Percentiles rank a stretch among this genome's conserved stretches.
phyloP scores from a whole-genome alignment of 371 early-diverging fungal species.

The Lichtheimia hyalospora region DNA sequence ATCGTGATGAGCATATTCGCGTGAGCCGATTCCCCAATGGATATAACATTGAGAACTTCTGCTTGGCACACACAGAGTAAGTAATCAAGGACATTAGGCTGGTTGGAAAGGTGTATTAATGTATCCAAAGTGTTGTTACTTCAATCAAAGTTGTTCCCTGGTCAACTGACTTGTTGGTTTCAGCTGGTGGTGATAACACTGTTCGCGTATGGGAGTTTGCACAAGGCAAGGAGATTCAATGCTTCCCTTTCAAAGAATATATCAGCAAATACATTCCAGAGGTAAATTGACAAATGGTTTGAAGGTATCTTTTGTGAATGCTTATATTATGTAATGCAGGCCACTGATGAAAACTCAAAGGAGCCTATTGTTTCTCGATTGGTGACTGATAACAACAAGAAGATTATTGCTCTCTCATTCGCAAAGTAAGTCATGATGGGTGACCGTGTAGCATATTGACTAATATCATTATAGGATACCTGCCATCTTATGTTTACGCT shows the following conservation, averaged over 20 bases:
- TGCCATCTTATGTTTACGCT: slow-evolving; percentile 35
- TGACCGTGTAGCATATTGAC: background rate
- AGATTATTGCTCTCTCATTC: slow-evolving; percentile 34
- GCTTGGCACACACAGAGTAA: slow-evolving; percentile 91
- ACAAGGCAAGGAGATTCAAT: slow-evolving; percentile 43
- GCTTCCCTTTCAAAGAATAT: slow-evolving; percentile 39
- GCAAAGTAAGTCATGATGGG: slow-evolving; percentile 28
- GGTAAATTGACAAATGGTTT: no score
- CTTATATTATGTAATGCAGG: slow-evolving; percentile 11
- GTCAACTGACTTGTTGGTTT: slow-evolving; percentile 56
- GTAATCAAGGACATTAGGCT: slow-evolving; percentile 2
- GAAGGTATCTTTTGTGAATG: no score
- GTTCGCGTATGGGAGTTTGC: slow-evolving; percentile 78
- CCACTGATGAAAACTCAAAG: slow-evolving; percentile 41
- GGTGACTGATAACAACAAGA: slow-evolving; percentile 17
- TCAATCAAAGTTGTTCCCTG: slow-evolving; percentile 52
- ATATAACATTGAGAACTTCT: slow-evolving; percentile 86
- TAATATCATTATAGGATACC: slow-evolving; percentile 15
- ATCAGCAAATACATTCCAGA: slow-evolving; percentile 45
- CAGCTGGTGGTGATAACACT: slow-evolving; percentile 88
- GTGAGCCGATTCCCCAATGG: slow-evolving; percentile 86
- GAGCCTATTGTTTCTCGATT: slow-evolving; percentile 36
- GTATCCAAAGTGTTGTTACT: slow-evolving; percentile 63
- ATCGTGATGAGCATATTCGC: slow-evolving; percentile 96
- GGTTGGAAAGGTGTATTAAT: background rate